These are phyloP conservation scores for Penicillium subrubescens DNA, from an alignment of 495 filamentous ascomycete genomes.

Conservation along the genomic window DNA sequence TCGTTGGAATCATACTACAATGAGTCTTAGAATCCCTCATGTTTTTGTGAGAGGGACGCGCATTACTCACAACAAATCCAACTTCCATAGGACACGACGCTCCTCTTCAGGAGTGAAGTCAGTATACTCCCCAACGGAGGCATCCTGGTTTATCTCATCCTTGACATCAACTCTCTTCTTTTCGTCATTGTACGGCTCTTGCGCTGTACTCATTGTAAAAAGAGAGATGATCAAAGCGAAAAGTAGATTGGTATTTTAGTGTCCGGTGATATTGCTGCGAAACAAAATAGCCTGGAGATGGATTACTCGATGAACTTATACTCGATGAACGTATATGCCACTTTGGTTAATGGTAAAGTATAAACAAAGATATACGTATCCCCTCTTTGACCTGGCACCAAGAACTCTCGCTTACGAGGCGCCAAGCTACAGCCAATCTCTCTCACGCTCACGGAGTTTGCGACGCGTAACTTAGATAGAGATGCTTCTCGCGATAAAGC, in stretches of 20 bases:
- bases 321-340: not conserved
- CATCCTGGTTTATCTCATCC: not conserved
- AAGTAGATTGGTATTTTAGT: not conserved
- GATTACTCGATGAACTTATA: not conserved
- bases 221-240: not conserved
- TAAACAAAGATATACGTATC: not conserved
- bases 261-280: not conserved
- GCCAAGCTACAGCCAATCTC: not conserved
- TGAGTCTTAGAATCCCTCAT: not conserved
- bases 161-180: not conserved
- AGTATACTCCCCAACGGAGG: not conserved
- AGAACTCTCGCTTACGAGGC: not conserved
- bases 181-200: not conserved
- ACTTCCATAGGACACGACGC: not conserved
- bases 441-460: not conserved
- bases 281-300: not conserved
- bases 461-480: not conserved
- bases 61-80: conserved; percentile 2
- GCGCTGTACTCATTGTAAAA: not conserved
- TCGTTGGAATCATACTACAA: conserved; percentile 43
- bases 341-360: not conserved
- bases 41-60: not conserved
- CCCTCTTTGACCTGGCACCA: not conserved
- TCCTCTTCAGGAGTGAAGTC: conserved; percentile 5
- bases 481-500: not conserved